These are phyloP conservation scores for Claviceps citrina DNA, from an alignment of 2,329 filamentous ascomycete species.

Conservation along the genomic window DNA sequence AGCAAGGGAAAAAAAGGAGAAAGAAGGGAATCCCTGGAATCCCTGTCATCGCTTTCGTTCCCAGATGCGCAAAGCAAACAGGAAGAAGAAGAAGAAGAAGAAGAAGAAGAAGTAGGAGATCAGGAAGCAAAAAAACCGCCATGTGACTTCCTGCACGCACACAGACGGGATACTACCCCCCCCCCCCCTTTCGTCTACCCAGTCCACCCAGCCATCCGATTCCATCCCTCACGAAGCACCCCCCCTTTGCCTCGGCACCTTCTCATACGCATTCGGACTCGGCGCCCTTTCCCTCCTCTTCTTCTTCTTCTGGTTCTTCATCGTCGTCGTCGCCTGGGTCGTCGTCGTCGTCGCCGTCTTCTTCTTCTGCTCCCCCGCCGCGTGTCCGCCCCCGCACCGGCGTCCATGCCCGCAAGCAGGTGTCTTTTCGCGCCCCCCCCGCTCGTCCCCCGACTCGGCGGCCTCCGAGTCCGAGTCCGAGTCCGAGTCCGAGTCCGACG, in stretches of 20 bases:
- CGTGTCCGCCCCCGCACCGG: not conserved
- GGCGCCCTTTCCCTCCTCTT: conserved; percentile 31
- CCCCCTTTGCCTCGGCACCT: conserved; percentile 37
- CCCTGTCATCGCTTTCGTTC: too few species aligned
- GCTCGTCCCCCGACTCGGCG: conserved; percentile 6
- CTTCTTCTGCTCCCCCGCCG: not conserved
- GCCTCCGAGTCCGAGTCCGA: conserved; percentile 5
- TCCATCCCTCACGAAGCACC: not conserved
- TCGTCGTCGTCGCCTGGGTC: too few species aligned
- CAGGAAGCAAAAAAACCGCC: too few species aligned
- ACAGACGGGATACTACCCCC: too few species aligned
- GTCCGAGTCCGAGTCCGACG: conserved; percentile 28
- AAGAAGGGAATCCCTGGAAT: too few species aligned
- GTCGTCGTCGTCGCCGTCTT: not conserved
- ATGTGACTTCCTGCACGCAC: too few species aligned
- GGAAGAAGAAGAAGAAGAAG: too few species aligned
- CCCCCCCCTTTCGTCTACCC: too few species aligned
- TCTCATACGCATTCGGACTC: conserved; percentile 73
- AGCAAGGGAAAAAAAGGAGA: too few species aligned
- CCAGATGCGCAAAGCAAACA: too few species aligned
- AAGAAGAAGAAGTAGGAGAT: too few species aligned
- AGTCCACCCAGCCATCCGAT: too few species aligned
- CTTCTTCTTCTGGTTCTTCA: conserved; percentile 15
- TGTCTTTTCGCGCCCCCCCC: conserved; percentile 10
- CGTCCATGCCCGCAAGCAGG: not conserved